A percentile compares a stretch with the other conserved stretches of the same genome.
Evolutionary conservation across 495 filamentous ascomycete genomes (phyloP).

Genomic region (Rhypophila decipiens): DNA sequence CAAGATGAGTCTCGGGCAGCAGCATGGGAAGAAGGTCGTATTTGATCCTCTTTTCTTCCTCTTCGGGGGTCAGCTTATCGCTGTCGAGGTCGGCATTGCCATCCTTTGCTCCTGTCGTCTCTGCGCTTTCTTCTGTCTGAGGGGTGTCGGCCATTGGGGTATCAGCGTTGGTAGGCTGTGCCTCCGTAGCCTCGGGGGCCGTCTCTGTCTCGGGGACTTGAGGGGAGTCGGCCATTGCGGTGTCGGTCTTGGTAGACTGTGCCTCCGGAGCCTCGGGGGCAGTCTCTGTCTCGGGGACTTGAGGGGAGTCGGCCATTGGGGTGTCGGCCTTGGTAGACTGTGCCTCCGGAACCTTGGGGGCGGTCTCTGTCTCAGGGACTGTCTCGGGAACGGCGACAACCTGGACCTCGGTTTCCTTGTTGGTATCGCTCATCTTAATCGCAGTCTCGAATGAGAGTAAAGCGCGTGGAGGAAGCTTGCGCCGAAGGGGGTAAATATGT

Average conservation of each 20-base stretch:
- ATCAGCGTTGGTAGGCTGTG: background rate
- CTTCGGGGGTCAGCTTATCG: conserved; percentile 14
- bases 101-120: conserved; percentile 2
- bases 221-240: background rate
- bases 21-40: no score
- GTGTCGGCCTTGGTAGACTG: background rate
- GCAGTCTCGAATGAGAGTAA: background rate
- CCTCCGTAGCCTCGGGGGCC: background rate
- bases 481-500: no score
- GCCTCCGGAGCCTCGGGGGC: background rate
- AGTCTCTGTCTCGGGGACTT: conserved; percentile 3
- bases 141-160: background rate
- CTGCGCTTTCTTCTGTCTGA: background rate
- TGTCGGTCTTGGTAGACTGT: conserved; percentile 6
- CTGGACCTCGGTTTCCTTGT: conserved; percentile 5
- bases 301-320: background rate
- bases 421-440: conserved; percentile 27
- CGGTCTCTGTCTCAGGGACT: background rate
- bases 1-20: no score
- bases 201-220: no score
- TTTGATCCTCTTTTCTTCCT: no score
- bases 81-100: conserved; percentile 12
- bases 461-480: no score
- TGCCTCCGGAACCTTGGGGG: background rate
- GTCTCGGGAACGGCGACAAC: background rate